These are phyloP conservation scores for Edaphochlamys debaryana DNA, from an alignment of 139 green algal genomes.

Conservation along the genomic window DNA sequence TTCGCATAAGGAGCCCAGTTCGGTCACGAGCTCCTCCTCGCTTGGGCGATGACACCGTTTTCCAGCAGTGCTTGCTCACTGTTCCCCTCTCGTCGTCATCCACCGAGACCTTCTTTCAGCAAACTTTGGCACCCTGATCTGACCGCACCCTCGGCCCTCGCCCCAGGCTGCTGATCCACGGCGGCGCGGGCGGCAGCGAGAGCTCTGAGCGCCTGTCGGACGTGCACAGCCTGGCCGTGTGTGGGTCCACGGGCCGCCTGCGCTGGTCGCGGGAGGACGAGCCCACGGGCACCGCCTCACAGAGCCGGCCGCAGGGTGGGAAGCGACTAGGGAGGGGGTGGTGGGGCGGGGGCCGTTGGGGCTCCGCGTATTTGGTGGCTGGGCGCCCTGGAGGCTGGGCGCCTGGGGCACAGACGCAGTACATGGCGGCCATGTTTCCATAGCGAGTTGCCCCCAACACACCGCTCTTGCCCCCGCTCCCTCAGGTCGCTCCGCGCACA, in stretches of 20 bases:
- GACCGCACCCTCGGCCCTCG: background rate
- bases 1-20: no score
- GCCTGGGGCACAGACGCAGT: no score
- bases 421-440: no score
- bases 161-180: conserved; percentile 31
- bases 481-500: conserved; percentile 23
- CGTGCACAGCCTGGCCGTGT: conserved; percentile 1
- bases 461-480: background rate
- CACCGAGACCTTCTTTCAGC: no score
- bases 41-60: no score
- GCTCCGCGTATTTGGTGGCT: no score
- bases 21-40: no score
- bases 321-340: background rate
- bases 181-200: conserved; percentile 8
- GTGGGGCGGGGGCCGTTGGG: no score
- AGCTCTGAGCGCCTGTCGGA: background rate
- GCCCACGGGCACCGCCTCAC: background rate
- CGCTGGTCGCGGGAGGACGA: conserved; percentile 6
- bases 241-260: background rate
- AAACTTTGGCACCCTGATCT: background rate
- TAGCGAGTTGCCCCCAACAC: background rate
- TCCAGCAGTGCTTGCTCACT: no score
- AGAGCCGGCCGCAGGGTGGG: conserved; percentile 1
- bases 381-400: no score
- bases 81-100: no score